Evolutionary conservation across 208 protist species (phyloP).

Genomic region (Acanthamoeba sp.): DNA sequence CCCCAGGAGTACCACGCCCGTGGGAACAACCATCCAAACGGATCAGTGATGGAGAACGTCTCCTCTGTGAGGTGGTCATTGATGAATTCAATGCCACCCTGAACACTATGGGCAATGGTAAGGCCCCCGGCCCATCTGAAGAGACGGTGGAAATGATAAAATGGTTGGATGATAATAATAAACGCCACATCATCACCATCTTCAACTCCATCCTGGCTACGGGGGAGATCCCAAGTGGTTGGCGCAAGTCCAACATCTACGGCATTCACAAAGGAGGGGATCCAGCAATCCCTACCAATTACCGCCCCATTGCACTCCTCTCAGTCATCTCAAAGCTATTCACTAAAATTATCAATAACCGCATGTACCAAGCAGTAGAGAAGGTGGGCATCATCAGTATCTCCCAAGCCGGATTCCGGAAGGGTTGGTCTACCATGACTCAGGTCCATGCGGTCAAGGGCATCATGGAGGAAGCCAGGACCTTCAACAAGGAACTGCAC

Average conservation of each 20-base stretch:
- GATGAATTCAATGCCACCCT: too few species aligned
- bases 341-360: neutral
- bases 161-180: neutral
- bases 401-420: neutral
- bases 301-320: neutral
- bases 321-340: neutral
- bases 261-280: neutral
- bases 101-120: too few species aligned
- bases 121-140: neutral
- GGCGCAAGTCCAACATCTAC: neutral
- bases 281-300: neutral
- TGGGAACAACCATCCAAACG: too few species aligned
- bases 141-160: neutral
- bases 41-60: too few species aligned
- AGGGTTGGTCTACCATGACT: neutral
- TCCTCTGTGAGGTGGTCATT: too few species aligned
- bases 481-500: neutral
- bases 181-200: neutral
- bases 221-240: neutral
- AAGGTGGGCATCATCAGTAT: neutral
- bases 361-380: neutral
- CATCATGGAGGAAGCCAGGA: neutral
- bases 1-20: too few species aligned
- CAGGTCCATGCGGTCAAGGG: neutral
- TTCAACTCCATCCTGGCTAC: neutral